phyloP scores from a whole-genome alignment of 345 rosid genomes.

The Eucalyptus fibrosa region DNA sequence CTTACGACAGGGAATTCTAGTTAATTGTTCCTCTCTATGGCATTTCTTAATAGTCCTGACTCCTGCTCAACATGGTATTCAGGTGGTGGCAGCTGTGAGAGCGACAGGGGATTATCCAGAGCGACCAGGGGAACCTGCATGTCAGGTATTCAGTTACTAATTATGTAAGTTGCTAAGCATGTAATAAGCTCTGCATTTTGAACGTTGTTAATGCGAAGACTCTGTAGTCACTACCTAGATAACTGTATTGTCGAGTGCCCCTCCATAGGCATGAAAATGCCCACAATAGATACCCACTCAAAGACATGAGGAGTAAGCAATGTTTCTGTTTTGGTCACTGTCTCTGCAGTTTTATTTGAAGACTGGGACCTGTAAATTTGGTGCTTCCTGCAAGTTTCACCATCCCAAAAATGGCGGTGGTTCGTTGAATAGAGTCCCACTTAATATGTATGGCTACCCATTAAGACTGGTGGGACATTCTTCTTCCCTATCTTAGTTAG shows the following conservation, averaged over 20 bases:
- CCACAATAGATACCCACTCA: neutral
- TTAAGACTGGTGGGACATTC: constrained; percentile 65
- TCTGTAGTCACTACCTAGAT: neutral
- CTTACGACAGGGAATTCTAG: neutral
- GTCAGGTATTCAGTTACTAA: constrained; percentile 44
- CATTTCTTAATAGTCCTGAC: neutral
- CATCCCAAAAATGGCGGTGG: constrained; percentile 75
- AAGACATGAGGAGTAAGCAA: neutral
- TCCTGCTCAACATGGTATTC: neutral
- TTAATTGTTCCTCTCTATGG: neutral
- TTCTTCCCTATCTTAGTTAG: neutral
- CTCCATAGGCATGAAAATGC: neutral
- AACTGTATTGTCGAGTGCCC: neutral
- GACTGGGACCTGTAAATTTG: constrained; percentile 89
- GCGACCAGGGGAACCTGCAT: constrained; percentile 69
- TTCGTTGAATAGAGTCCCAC: constrained; percentile 31
- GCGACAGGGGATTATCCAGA: constrained; percentile 85
- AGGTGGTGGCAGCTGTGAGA: constrained; percentile 72
- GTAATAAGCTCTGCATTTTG: constrained; percentile 59
- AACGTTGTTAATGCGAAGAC: neutral
- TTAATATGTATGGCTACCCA: constrained; percentile 73
- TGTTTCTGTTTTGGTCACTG: neutral
- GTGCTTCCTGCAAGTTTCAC: constrained; percentile 88
- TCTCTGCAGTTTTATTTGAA: constrained; percentile 66
- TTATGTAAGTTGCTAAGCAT: constrained; percentile 36